Conservation (phyloP, 495 filamentous ascomycete species). For the Articulospora tetracladia region DNA sequence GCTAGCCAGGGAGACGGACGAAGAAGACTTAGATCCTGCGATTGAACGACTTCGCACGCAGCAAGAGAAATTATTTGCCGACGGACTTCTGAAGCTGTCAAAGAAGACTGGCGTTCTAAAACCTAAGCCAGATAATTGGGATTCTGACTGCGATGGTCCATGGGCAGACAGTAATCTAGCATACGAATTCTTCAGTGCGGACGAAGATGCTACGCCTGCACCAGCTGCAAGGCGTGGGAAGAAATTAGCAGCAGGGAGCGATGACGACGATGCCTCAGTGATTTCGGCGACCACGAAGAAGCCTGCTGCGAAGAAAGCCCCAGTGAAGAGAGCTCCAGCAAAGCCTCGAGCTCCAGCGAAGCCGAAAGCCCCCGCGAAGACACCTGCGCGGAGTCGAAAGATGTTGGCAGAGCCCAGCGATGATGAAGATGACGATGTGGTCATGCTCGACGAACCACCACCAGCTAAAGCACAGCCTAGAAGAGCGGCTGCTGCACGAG, state of each 20-base stretch:
- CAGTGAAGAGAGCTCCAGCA: conserved; percentile 42
- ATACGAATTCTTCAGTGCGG: conserved; percentile 43
- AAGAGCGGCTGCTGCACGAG: conserved; percentile 39
- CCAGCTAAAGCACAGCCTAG: conserved; percentile 38
- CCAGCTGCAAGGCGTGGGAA: conserved; percentile 25
- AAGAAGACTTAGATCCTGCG: conserved; percentile 55
- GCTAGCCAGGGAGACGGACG: conserved; percentile 63
- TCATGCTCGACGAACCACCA: conserved; percentile 39
- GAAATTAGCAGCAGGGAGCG: conserved; percentile 29
- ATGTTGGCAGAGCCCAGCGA: conserved; percentile 28
- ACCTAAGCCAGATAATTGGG: conserved; percentile 76
- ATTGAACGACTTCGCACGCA: conserved; percentile 69
- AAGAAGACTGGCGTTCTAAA: conserved; percentile 61
- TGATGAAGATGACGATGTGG: conserved; percentile 46
- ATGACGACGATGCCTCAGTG: conserved; percentile 36
- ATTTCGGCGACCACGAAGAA: conserved; percentile 34
- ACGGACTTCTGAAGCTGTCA: conserved; percentile 59
- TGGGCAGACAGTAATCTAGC: conserved; percentile 82
- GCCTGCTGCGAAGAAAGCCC: conserved; percentile 40
- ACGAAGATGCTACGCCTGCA: conserved; percentile 37
- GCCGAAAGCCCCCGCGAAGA: conserved; percentile 35
- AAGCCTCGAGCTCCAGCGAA: conserved; percentile 43
- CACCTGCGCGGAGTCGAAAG: conserved; percentile 28
- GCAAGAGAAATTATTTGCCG: conserved; percentile 68
- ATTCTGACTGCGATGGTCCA: conserved; percentile 76